phyloP scores from a whole-genome alignment of 1,284 basidiomycete species.

The Rhodotorula sp. region DNA sequence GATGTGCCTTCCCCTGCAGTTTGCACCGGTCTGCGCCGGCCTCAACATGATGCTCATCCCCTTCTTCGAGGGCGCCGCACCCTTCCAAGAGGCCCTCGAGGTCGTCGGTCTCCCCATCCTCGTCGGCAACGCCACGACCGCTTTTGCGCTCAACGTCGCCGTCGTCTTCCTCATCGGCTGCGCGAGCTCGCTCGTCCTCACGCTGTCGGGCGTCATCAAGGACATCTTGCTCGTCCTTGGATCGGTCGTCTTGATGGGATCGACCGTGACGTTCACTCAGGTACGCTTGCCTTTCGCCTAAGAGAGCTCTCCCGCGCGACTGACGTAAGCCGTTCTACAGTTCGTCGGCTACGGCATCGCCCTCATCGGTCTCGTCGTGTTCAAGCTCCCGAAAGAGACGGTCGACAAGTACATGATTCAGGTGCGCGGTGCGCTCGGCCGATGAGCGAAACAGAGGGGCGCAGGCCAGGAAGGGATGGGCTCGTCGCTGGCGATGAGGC shows the following conservation, averaged over 20 bases:
- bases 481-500: too few relatives aligned
- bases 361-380: constrained; percentile 18
- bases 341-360: constrained; percentile 17
- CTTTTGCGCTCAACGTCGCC: constrained; percentile 55
- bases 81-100: constrained; percentile 50
- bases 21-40: constrained; percentile 49
- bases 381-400: constrained; percentile 33
- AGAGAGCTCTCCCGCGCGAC: too few relatives aligned
- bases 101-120: constrained; percentile 52
- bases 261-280: constrained; percentile 51
- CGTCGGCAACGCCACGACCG: constrained; percentile 53
- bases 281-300: constrained; percentile 5
- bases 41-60: constrained; percentile 53
- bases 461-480: neutral
- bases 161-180: constrained; percentile 53
- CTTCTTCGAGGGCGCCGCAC: constrained; percentile 53
- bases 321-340: neutral
- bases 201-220: constrained; percentile 51
- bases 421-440: constrained; percentile 12
- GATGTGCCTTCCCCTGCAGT: constrained; percentile 5
- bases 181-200: constrained; percentile 51
- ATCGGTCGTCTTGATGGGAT: constrained; percentile 53
- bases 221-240: constrained; percentile 54
- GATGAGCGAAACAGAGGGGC: neutral
- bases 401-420: constrained; percentile 36